Evolutionary conservation across 73 alveolate species (phyloP), one percentile per base, ranked within the genome.

Genomic region (Uronychia binucleata): DNA sequence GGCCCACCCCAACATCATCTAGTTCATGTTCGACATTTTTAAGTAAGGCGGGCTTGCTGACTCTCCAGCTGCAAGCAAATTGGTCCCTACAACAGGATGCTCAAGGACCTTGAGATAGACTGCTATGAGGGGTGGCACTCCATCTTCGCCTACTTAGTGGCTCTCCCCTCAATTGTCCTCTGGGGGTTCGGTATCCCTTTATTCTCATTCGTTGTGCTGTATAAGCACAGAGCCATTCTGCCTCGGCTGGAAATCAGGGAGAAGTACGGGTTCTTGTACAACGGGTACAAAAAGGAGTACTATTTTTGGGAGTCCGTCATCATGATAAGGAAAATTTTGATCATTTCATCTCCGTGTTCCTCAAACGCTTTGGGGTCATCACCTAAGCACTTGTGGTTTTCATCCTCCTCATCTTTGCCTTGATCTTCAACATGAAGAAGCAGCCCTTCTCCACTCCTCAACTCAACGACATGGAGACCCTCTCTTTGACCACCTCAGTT

Each of bases 171-270:
- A 0, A 30, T 88, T 1, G 30, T 88, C 26, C 76, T 88, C 8
- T 88, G 94, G 88, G 84, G 92, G 30, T 35, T 88, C 30, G 88
- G 83, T 1, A 77, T 88, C 31, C 94, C 94, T 14, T 28, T 80
- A 11, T 57, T 59, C 0, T 77, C 82, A 5, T 75, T 83, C 1
- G 35, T 14, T 25, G 26, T n/a, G 25, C 75, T 31, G 59, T 57
- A 26, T 67, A 30, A 0, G 8, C 58, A 77, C 5, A 83, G 87
- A 46, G 28, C n/a, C 0, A 26, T 67, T 30, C 77, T 75, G 28
- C 30, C 34, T 30, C 1, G 26, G 0, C 29, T 35, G 67, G 33
- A 28, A 5, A 30, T 26, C 33, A 80, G 59, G 82, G 60, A 28
- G 11, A 77, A 75, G 33, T 83, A 30, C 77, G 90, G 90, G 33